phyloP scores from a whole-genome alignment of 257 asterid species.

The Coffea canephora region DNA sequence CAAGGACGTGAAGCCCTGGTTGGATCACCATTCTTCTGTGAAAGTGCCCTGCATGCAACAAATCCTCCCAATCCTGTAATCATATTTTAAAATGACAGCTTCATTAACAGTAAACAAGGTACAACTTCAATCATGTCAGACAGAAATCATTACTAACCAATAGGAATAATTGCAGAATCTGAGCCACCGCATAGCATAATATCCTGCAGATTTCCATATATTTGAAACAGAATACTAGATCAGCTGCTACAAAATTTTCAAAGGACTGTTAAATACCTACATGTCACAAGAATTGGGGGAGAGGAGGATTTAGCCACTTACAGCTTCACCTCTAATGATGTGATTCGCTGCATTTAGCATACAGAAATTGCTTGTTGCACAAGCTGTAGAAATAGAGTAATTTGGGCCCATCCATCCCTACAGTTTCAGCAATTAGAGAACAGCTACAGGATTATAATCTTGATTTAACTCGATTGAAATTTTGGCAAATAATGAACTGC shows the following conservation, averaged over 20 bases:
- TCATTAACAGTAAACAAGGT: neutral
- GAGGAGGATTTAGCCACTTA: conserved; percentile 35
- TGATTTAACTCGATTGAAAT: neutral
- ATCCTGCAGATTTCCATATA: conserved; percentile 46
- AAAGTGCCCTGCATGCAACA: conserved; percentile 88
- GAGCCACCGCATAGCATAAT: conserved; percentile 98
- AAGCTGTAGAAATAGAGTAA: conserved; percentile 93
- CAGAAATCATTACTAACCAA: conserved; percentile 38
- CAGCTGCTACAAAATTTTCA: neutral
- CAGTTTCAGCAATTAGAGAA: conserved; percentile 24
- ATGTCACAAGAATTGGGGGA: neutral
- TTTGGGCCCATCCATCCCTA: conserved; percentile 99
- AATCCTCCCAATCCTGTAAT: conserved; percentile 92
- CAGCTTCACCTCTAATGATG: conserved; percentile 97
- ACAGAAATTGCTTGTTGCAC: conserved; percentile 96
- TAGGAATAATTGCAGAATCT: conserved; percentile 90
- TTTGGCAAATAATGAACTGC: conserved; percentile 3
- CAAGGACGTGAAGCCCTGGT: conserved; percentile 94
- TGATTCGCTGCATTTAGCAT: conserved; percentile 92
- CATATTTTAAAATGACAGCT: neutral
- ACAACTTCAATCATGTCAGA: conserved; percentile 14
- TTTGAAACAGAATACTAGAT: too few species aligned
- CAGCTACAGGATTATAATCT: neutral
- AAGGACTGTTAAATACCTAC: neutral
- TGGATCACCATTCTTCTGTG: conserved; percentile 81